Conservation (phyloP, 108 stramenopile species). For the Cyclostephanos tholiformis region DNA sequence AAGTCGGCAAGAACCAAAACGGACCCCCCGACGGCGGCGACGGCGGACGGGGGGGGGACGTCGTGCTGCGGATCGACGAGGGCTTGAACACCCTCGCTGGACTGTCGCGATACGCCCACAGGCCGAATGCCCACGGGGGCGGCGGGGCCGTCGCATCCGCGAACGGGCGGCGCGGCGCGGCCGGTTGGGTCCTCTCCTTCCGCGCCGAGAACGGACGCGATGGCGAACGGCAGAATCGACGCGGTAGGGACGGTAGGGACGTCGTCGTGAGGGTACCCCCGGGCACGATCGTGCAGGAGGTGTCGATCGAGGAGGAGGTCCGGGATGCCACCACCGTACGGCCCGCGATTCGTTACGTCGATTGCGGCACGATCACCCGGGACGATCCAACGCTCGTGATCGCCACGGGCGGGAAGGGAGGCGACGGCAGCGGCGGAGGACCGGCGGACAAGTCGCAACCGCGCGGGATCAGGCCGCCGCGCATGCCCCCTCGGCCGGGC, state of each 20-base stretch:
- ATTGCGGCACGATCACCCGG: constrained; percentile 53
- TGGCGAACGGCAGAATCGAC: constrained; percentile 78
- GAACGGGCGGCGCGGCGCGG: constrained; percentile 30
- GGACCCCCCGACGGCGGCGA: constrained; percentile 92
- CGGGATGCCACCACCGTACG: constrained; percentile 6
- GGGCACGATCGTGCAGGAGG: constrained; percentile 93
- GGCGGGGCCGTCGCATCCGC: constrained; percentile 61
- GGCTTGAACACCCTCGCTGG: constrained; percentile 91
- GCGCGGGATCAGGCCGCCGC: constrained; percentile 72
- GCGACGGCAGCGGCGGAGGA: constrained; percentile 72
- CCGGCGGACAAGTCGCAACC: constrained; percentile 57
- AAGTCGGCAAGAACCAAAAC: constrained; percentile 64
- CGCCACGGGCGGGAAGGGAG: constrained; percentile 73
- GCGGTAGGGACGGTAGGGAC: constrained; percentile 78
- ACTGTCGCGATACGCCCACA: constrained; percentile 65
- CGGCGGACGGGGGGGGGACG: constrained; percentile 93
- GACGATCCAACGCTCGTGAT: constrained; percentile 56
- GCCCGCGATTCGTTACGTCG: constrained; percentile 16
- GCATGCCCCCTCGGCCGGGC: constrained; percentile 70
- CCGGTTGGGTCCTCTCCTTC: constrained; percentile 55
- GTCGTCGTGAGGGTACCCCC: constrained; percentile 85
- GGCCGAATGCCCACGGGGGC: constrained; percentile 85
- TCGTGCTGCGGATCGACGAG: constrained; percentile 77
- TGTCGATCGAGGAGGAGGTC: constrained; percentile 40
- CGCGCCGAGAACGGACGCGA: constrained; percentile 84